A percentile compares a stretch with the other conserved stretches of the same genome.
Evolutionary conservation across 1,284 basidiomycete genomes (phyloP).

Genomic region (Naganishia liquefaciens): DNA sequence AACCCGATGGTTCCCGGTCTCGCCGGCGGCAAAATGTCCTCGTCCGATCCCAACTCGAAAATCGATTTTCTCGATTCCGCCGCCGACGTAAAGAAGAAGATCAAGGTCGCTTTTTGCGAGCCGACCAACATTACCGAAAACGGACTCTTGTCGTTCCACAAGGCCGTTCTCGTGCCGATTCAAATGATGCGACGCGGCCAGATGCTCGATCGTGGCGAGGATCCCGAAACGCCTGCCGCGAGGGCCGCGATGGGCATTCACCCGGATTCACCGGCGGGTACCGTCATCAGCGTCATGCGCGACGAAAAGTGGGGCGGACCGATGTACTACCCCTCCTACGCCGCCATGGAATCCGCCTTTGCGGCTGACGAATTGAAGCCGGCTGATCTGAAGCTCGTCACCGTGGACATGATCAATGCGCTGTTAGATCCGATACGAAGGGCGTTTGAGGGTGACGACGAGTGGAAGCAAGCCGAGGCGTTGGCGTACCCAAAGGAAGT

Average conservation of each 20-base stretch:
- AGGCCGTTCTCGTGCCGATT: constrained; percentile 87
- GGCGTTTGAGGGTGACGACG: constrained; percentile 71
- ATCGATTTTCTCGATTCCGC: constrained; percentile 95
- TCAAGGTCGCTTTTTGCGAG: constrained; percentile 90
- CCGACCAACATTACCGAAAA: constrained; percentile 90
- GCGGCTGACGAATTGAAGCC: constrained; percentile 78
- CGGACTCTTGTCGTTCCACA: constrained; percentile 85
- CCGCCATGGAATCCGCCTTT: constrained; percentile 74
- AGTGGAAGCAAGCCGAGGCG: constrained; percentile 77
- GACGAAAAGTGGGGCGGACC: constrained; percentile 82
- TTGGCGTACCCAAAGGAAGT: constrained; percentile 71
- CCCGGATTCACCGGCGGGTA: constrained; percentile 72
- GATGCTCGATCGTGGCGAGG: constrained; percentile 44
- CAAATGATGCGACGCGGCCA: constrained; percentile 69
- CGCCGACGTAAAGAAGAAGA: constrained; percentile 80
- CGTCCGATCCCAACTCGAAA: constrained; percentile 93
- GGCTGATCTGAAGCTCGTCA: constrained; percentile 81
- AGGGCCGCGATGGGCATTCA: constrained; percentile 61
- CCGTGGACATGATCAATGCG: constrained; percentile 74
- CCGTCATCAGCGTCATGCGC: constrained; percentile 76
- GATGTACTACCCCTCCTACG: constrained; percentile 71
- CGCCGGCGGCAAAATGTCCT: constrained; percentile 95
- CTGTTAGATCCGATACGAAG: constrained; percentile 80
- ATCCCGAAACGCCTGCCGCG: constrained; percentile 37
- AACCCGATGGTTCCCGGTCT: constrained; percentile 98